Conservation (phyloP, 169 alveolate species). For the Eimeria maxima region DNA sequence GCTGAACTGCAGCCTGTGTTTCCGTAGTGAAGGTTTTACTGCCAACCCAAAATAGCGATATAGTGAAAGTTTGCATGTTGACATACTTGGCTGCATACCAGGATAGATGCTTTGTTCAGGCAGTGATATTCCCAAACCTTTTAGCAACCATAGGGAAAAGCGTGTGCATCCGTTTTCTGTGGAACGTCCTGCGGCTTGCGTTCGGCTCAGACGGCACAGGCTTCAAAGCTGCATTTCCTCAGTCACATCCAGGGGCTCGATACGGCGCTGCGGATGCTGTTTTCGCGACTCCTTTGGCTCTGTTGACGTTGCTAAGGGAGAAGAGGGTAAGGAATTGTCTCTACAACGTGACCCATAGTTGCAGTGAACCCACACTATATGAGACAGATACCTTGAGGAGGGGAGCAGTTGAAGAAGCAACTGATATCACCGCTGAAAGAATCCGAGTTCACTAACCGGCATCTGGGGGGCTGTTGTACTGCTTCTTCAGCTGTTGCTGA, state of each 20-base stretch:
- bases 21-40: not conserved
- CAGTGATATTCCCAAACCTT: not conserved
- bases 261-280: conserved; percentile 72
- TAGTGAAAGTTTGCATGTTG: not conserved
- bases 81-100: not conserved
- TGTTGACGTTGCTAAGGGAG: conserved; percentile 22
- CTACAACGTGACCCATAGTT: not conserved
- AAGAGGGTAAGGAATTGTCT: conserved; percentile 10
- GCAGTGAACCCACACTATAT: too few species aligned
- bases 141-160: not conserved
- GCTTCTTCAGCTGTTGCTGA: conserved; percentile 77
- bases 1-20: not conserved
- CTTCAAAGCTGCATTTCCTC: conserved; percentile 69
- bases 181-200: not conserved
- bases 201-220: conserved; percentile 59
- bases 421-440: not conserved
- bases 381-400: not conserved
- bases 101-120: not conserved
- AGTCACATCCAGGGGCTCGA: conserved; percentile 29
- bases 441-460: not conserved
- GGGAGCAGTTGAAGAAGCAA: not conserved
- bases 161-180: not conserved
- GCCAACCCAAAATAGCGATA: not conserved
- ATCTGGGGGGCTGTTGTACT: not conserved
- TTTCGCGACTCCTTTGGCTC: conserved; percentile 38